These are phyloP conservation scores for Pyricularia sp. DNA, from an alignment of 2,329 filamentous ascomycete species.

Conservation along the genomic window DNA sequence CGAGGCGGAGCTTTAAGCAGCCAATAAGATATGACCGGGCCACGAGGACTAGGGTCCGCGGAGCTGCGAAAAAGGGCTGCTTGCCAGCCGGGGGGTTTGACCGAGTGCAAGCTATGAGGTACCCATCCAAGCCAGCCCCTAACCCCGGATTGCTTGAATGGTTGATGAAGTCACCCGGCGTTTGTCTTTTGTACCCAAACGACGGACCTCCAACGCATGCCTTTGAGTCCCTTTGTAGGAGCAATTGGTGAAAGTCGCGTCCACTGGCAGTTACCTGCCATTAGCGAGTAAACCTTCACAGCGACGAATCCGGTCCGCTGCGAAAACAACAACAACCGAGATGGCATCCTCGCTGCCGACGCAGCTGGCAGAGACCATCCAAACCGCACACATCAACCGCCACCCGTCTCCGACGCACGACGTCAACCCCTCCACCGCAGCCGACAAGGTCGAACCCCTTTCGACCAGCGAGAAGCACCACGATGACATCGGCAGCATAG, in stretches of 20 bases:
- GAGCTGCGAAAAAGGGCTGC: neutral
- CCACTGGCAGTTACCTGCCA: neutral
- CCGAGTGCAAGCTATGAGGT: too few relatives aligned
- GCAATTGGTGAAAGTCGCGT: neutral
- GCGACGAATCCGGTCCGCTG: neutral
- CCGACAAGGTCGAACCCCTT: constrained; percentile 57
- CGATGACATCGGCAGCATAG: constrained; percentile 31
- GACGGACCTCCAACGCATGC: neutral
- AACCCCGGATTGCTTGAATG: neutral
- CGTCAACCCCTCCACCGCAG: constrained; percentile 69
- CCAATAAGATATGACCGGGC: neutral
- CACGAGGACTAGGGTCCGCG: neutral
- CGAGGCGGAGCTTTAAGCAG: neutral
- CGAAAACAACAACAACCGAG: constrained; percentile 4
- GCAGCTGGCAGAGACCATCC: constrained; percentile 69
- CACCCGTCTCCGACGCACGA: constrained; percentile 66
- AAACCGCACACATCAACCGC: constrained; percentile 68
- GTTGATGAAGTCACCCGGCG: neutral
- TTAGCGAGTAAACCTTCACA: neutral
- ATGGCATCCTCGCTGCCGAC: constrained; percentile 51
- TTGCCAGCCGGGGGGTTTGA: too few relatives aligned
- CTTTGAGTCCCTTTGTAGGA: neutral
- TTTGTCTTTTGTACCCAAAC: neutral
- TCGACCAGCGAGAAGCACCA: constrained; percentile 21
- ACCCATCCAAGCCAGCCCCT: neutral